A percentile compares a stretch with the other conserved stretches of the same genome.
Evolutionary conservation across 169 alveolate genomes (phyloP).

Genomic region (Plasmodium fragile): DNA sequence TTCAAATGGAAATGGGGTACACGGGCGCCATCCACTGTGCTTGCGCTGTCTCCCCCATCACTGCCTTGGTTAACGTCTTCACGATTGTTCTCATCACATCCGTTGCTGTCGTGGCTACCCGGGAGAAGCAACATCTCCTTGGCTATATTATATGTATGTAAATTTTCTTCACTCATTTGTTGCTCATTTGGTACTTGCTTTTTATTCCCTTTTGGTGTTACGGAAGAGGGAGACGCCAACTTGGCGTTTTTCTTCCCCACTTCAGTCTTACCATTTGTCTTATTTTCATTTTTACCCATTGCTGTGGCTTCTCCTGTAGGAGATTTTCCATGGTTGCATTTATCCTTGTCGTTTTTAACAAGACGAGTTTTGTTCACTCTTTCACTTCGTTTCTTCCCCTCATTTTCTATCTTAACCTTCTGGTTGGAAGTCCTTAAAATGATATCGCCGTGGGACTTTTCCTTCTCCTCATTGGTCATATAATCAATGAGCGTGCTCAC

Average conservation of each 20-base stretch:
- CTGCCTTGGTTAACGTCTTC: not conserved
- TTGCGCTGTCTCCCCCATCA: not conserved
- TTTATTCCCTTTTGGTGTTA: not conserved
- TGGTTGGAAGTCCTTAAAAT: constrained; percentile 4
- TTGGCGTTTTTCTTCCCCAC: not conserved
- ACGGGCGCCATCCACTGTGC: not conserved
- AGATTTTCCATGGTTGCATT: not conserved
- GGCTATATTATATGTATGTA: constrained; percentile 46
- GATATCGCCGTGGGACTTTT: constrained; percentile 13
- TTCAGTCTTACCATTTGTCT: not conserved
- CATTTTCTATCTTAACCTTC: constrained; percentile 32
- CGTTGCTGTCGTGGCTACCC: not conserved
- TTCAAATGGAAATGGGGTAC: not conserved
- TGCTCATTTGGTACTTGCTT: not conserved
- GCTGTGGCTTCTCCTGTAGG: not conserved
- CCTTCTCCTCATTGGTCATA: constrained; percentile 32
- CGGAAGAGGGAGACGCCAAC: not conserved
- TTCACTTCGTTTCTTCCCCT: not conserved
- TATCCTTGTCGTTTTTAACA: not conserved
- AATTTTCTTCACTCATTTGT: constrained; percentile 34
- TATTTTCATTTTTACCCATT: not conserved
- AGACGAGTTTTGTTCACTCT: constrained; percentile 5
- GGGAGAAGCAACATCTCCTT: constrained; percentile 48
- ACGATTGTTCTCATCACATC: not conserved
- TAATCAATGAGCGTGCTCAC: constrained; percentile 39